Evolutionary conservation across 2,329 filamentous ascomycete genomes (phyloP).

Genomic region (Dothistroma septosporum): DNA sequence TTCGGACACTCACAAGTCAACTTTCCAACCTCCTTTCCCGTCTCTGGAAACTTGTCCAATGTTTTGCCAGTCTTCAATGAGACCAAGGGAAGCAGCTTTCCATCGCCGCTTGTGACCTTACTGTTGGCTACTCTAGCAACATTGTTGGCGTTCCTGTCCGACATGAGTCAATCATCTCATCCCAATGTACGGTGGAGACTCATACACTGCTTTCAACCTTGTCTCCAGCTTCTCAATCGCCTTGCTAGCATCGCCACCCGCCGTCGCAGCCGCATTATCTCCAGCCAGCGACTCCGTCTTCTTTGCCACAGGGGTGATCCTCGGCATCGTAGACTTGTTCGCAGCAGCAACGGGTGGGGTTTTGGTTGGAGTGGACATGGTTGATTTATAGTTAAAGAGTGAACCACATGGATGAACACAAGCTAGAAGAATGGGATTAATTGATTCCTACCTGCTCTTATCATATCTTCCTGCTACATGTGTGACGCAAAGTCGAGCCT

Average conservation of each 20-base stretch:
- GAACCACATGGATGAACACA: neutral
- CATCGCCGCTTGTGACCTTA: constrained; percentile 28
- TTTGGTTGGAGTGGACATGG: neutral
- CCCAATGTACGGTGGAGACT: neutral
- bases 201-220: constrained; percentile 29
- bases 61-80: constrained; percentile 31
- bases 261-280: constrained; percentile 14
- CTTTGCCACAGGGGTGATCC: constrained; percentile 4
- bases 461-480: neutral
- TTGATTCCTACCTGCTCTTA: neutral
- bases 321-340: neutral
- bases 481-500: neutral
- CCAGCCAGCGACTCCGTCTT: constrained; percentile 3
- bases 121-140: constrained; percentile 34
- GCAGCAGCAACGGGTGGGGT: neutral
- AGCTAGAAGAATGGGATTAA: neutral
- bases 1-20: constrained; percentile 25
- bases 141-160: constrained; percentile 30
- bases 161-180: neutral
- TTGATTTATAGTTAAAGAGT: neutral
- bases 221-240: constrained; percentile 31
- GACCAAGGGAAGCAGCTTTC: constrained; percentile 29
- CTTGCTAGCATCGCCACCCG: constrained; percentile 25
- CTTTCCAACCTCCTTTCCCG: constrained; percentile 30
- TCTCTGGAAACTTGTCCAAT: constrained; percentile 32